Conservation (phyloP, 768 basidiomycete species). For the Lactarius psammicola region DNA sequence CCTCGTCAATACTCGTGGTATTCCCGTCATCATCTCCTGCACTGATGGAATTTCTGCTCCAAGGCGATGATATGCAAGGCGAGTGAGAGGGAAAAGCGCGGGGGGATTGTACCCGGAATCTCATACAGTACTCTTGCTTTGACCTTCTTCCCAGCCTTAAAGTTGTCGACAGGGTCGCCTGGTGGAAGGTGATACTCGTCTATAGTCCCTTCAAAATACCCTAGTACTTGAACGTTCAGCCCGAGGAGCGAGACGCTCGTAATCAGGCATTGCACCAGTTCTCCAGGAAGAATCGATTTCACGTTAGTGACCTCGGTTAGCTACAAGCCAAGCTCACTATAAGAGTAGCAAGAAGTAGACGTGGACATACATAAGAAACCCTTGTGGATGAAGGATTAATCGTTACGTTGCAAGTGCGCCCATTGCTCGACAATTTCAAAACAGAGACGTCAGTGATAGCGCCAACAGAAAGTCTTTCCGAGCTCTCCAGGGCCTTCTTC, state of each 20-base stretch:
- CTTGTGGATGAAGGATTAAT: slow-evolving; percentile 49
- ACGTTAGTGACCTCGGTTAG: slow-evolving; percentile 76
- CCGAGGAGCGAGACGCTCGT: slow-evolving; percentile 73
- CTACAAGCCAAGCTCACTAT: slow-evolving; percentile 38
- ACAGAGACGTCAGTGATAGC: slow-evolving; percentile 68
- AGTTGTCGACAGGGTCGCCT: slow-evolving; percentile 42
- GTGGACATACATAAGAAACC: slow-evolving; percentile 52
- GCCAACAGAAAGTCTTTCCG: slow-evolving; percentile 54
- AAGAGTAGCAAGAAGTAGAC: slow-evolving; percentile 5
- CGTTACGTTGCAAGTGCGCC: slow-evolving; percentile 72
- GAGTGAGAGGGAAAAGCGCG: slow-evolving; percentile 79
- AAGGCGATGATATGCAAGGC: slow-evolving; percentile 68
- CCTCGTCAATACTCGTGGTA: slow-evolving; percentile 44
- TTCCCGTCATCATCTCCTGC: slow-evolving; percentile 28
- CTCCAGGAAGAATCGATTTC: slow-evolving; percentile 82
- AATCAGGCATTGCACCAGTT: slow-evolving; percentile 76
- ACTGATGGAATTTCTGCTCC: slow-evolving; percentile 39
- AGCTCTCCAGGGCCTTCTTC: slow-evolving; percentile 40
- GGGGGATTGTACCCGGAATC: slow-evolving; percentile 64
- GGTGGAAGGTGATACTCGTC: slow-evolving; percentile 74
- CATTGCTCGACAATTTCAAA: slow-evolving; percentile 66
- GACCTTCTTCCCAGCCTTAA: slow-evolving; percentile 70
- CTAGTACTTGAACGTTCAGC: slow-evolving; percentile 83
- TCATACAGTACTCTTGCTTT: slow-evolving; percentile 85
- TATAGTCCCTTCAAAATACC: slow-evolving; percentile 88